Evolutionary conservation across 2,329 filamentous ascomycete species (phyloP), one percentile per base, ranked within the genome.

Genomic region (Ophiostoma sp.): DNA sequence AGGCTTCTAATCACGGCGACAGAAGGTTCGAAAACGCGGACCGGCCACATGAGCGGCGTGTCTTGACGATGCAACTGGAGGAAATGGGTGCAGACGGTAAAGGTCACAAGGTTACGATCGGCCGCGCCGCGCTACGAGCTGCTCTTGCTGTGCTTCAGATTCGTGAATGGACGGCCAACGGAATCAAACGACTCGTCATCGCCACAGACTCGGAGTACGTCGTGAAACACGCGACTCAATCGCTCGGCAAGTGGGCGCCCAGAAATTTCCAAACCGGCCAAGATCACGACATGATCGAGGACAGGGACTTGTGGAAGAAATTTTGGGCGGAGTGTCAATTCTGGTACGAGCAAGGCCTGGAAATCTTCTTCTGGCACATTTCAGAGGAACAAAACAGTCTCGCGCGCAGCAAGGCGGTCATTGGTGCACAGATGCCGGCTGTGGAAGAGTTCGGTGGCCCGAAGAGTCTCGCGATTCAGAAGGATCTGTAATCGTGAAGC

Each of bases 71-170:
- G 25, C 25, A 3, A 0, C 79, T 85, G 2, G 84, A 85, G 75
- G 75, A 75, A 4, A 48, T 77, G 39, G 82, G 83, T 0, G 83
- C 83, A 0, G 75, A 71, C 6, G 81, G 80, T 12, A 77, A 81
- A 6, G 31, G 64, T 3, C 33, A 71, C 9, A 73, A 75, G 28
- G 80, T 82, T 68, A 87, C 83, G 3, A 85, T 80, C 75, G 87
- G 88, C 75, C 82, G 87, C 4, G 88, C 88, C 2, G 86, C 89
- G 77, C 82, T 90, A 7, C 87, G 87, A 17, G 87, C 87, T 6
- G 85, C 85, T 5, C 84, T 88, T 64, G 85, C 82, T 5, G 88
- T 84, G 3, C 80, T 89, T 31, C 80, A 83, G 36, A 84, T 82
- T 75, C 79, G 82, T 2, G 9, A 77, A 75, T 88, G 86, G 86